phyloP scores from a whole-genome alignment of 2,329 filamentous ascomycete species.

The Orbilia oligospora region DNA sequence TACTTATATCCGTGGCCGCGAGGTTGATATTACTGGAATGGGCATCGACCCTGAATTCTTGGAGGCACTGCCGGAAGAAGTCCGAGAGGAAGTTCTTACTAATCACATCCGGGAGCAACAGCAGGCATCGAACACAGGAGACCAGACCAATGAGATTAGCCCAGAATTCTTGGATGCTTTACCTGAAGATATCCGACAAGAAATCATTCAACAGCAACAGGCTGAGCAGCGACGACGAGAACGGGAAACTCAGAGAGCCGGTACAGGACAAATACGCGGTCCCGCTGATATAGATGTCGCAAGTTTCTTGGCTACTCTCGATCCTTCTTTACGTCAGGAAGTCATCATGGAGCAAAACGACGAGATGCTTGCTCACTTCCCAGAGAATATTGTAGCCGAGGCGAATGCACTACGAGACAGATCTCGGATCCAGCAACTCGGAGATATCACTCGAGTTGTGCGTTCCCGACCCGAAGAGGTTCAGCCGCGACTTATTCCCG shows the following conservation, averaged over 20 bases:
- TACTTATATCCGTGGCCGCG: slow-evolving; percentile 86
- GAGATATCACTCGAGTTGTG: slow-evolving; percentile 66
- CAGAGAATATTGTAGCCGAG: slow-evolving; percentile 87
- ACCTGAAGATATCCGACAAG: slow-evolving; percentile 88
- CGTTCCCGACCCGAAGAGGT: slow-evolving; percentile 67
- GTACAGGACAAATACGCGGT: slow-evolving; percentile 70
- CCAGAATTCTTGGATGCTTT: slow-evolving; percentile 94
- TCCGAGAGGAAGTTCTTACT: slow-evolving; percentile 95
- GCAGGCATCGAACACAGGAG: slow-evolving; percentile 79
- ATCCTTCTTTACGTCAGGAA: slow-evolving; percentile 85
- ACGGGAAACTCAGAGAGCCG: slow-evolving; percentile 79
- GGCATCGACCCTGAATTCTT: slow-evolving; percentile 96
- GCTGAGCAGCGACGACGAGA: slow-evolving; percentile 89
- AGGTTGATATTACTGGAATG: slow-evolving; percentile 92
- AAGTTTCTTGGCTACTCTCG: slow-evolving; percentile 88
- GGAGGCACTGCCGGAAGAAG: slow-evolving; percentile 95
- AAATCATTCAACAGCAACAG: slow-evolving; percentile 91
- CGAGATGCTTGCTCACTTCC: slow-evolving; percentile 84
- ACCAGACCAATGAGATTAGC: slow-evolving; percentile 86
- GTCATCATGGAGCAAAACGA: slow-evolving; percentile 93
- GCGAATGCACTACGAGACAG: slow-evolving; percentile 79
- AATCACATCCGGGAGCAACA: slow-evolving; percentile 87
- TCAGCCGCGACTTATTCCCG: slow-evolving; percentile 68
- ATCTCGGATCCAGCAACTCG: slow-evolving; percentile 72
- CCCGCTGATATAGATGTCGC: slow-evolving; percentile 91